Conservation (phyloP, 148 eudicot genomes). For the Bassia scoparia region DNA sequence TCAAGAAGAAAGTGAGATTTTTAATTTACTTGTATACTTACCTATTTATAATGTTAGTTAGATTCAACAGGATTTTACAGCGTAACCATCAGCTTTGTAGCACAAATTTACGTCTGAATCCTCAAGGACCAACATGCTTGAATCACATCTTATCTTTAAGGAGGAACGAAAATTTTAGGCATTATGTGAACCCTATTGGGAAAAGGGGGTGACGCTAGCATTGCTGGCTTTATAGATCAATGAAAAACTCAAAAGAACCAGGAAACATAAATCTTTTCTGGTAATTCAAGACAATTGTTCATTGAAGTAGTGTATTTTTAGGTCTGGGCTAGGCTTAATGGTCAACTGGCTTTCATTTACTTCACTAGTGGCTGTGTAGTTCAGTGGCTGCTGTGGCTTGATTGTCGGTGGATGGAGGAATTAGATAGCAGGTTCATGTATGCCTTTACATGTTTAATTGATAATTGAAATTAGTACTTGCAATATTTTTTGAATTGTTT, state of each 20-base stretch:
- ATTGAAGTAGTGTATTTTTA: too few relatives aligned
- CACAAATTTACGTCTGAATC: background rate
- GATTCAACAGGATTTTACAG: background rate
- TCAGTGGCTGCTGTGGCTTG: background rate
- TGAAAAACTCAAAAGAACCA: background rate
- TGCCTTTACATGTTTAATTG: background rate
- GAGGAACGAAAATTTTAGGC: background rate
- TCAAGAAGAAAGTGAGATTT: slow-evolving; percentile 74
- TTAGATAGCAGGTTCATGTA: background rate
- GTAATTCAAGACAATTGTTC: too few relatives aligned
- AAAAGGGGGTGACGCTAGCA: background rate
- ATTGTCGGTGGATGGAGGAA: background rate
- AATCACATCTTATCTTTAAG: background rate
- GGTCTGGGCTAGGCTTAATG: background rate
- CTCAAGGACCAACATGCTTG: background rate
- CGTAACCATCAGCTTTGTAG: background rate
- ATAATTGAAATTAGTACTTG: background rate
- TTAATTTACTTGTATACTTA: background rate
- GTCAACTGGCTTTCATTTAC: background rate
- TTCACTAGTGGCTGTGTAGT: background rate
- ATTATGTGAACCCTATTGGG: background rate
- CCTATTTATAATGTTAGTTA: background rate
- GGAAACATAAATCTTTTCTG: background rate
- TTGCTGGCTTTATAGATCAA: too few relatives aligned
- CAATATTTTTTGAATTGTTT: background rate